Conservation (phyloP, 768 basidiomycete genomes). For the Neoboletus brunneissimus region DNA sequence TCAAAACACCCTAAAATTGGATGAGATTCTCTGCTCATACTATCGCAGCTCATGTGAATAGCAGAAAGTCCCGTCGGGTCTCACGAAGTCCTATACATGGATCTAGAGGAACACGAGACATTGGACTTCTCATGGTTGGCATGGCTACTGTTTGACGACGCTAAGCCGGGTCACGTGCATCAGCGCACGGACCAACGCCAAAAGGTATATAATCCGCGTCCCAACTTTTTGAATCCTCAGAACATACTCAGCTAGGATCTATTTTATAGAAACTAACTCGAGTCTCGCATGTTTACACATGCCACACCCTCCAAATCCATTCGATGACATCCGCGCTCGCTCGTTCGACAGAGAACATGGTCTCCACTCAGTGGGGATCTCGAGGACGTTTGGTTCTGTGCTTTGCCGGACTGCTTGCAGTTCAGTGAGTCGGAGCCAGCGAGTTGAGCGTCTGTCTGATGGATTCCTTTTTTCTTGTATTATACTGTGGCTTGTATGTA, state of each 20-base stretch:
- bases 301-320: constrained; percentile 68
- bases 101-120: background rate
- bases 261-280: constrained; percentile 77
- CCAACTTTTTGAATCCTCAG: constrained; percentile 39
- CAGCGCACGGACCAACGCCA: constrained; percentile 34
- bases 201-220: constrained; percentile 33
- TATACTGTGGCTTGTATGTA: background rate
- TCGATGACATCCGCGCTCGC: constrained; percentile 65
- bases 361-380: constrained; percentile 36
- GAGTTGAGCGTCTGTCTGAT: constrained; percentile 65
- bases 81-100: background rate
- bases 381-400: constrained; percentile 62
- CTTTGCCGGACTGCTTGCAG: constrained; percentile 29
- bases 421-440: constrained; percentile 37
- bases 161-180: constrained; percentile 20
- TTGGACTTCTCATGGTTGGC: background rate
- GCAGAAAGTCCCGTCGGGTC: background rate
- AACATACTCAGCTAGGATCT: constrained; percentile 83
- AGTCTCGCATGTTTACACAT: constrained; percentile 79
- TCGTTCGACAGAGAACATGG: constrained; percentile 70
- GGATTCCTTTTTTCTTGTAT: constrained; percentile 34
- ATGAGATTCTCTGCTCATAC: background rate
- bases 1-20: background rate
- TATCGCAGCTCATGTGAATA: background rate
- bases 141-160: background rate